A percentile compares a stretch with the other conserved stretches of the same genome.
Conservation (phyloP, 306 rosid genomes). For the Dryas alaskensis region DNA sequence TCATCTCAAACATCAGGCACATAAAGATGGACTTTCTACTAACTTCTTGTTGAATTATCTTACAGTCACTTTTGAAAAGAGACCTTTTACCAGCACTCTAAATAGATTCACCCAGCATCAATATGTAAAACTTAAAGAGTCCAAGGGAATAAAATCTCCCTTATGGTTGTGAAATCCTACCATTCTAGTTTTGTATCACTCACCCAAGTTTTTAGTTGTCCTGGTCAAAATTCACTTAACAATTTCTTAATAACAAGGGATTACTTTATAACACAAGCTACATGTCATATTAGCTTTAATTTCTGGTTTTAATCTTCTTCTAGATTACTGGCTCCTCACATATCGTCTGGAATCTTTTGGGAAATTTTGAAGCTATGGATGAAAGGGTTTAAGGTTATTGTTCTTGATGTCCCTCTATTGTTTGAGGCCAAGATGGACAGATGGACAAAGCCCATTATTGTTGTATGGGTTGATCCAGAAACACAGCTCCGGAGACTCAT, state of each 20-base stretch:
- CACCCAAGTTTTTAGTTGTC: neutral
- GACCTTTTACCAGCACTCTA: neutral
- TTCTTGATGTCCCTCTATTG: slow-evolving; percentile 76
- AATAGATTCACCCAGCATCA: no score
- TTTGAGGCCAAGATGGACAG: slow-evolving; percentile 81
- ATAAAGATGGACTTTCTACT: neutral
- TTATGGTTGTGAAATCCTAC: neutral
- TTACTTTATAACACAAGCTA: slow-evolving; percentile 5
- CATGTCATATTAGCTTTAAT: slow-evolving; percentile 14
- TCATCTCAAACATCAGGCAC: neutral
- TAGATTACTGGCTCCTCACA: slow-evolving; percentile 76
- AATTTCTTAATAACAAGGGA: neutral
- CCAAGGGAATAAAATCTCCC: neutral
- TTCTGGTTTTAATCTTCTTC: slow-evolving; percentile 25
- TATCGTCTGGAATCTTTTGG: slow-evolving; percentile 79
- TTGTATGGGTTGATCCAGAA: slow-evolving; percentile 85
- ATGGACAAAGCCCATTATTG: slow-evolving; percentile 78
- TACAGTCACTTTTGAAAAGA: neutral
- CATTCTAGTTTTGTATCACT: neutral
- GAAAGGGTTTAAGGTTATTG: slow-evolving; percentile 74
- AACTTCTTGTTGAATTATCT: neutral
- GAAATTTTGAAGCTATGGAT: slow-evolving; percentile 68
- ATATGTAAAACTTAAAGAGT: neutral
- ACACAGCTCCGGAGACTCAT: slow-evolving; percentile 66
- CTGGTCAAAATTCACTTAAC: neutral